Evolutionary conservation across 352 stramenopile genomes (phyloP), one percentile per base, ranked within the genome.

Genomic region (Peronosclerospora sorghi): DNA sequence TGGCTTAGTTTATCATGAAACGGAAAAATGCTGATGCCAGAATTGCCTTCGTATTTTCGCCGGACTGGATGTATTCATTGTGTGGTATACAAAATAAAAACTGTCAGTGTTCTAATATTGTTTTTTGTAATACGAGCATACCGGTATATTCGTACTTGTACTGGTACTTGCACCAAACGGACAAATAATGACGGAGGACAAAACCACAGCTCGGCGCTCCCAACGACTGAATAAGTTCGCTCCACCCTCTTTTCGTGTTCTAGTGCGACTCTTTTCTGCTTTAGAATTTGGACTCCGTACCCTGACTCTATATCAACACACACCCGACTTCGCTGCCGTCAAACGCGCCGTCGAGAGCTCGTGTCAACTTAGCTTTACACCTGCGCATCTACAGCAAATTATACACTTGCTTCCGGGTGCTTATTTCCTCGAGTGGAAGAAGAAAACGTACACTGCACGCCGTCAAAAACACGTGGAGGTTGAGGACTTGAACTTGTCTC

Each of bases 301-400:
- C 7, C 54, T 87, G 18, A 70, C 61, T 44, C 48, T 90, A 26
- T 87, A 87, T 48, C 73, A 90, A 32, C 74, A 69, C 47, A 74
- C 75, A 15, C 52, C 78, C 9, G 66, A 73, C 35, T 84, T 85
- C 15, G 61, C 65, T 6, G 54, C 69, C 8, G 59, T 83, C 37
- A 83, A 85, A 41, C 68, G 51, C 26, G 59, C 78, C 1, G 56
- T 86, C 24, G 78, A 87, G 57, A 82, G 64, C 49, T 87, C 75
- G 20, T 71, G 54, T 32, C 75, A 87, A 46, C 65, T 68, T 15
- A 65, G 45, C 14, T 77, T 86, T 27, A 70, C 56, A 26, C 41
- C 65, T 19, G 48, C 62, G 34, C 65, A 83, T 34, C 35, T 86
- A 13, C 69, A 73, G 40, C 65, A 83, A 57, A 74, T 82, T 27